Percentiles rank a stretch among this genome's conserved stretches.
Evolutionary conservation across 805 yeast species (phyloP).

Genomic region (Maudiozyma pseudohumilis): DNA sequence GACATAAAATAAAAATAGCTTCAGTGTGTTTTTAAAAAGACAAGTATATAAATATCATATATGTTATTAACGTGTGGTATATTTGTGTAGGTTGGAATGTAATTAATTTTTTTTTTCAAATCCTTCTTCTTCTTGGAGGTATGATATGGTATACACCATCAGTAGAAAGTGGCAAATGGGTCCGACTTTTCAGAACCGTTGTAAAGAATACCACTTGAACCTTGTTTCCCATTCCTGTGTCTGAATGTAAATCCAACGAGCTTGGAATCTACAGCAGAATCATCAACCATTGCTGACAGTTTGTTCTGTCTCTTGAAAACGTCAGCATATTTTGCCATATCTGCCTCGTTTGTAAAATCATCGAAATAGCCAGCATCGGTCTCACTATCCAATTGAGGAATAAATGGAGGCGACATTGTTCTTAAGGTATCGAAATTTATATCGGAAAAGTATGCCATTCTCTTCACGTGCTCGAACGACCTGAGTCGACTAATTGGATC

Average conservation of each 20-base stretch:
- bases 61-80: no score
- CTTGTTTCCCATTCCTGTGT: slow-evolving; percentile 46
- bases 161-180: slow-evolving; percentile 31
- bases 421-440: slow-evolving; percentile 69
- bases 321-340: slow-evolving; percentile 95
- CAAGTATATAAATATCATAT: no score
- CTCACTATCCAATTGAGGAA: slow-evolving; percentile 93
- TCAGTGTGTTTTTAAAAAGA: no score
- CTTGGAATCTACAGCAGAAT: slow-evolving; percentile 51
- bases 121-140: no score
- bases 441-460: slow-evolving; percentile 75
- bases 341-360: slow-evolving; percentile 91
- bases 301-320: slow-evolving; percentile 89
- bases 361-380: slow-evolving; percentile 98
- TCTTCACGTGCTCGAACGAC: slow-evolving; percentile 70
- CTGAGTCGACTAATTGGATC: slow-evolving; percentile 66
- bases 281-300: slow-evolving; percentile 55
- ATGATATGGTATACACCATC: background rate
- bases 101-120: no score
- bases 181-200: slow-evolving; percentile 30
- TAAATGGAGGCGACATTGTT: slow-evolving; percentile 77
- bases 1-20: no score
- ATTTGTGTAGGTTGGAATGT: no score
- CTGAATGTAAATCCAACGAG: slow-evolving; percentile 94
- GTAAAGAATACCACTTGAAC: slow-evolving; percentile 29